Percentiles rank a stretch among this genome's conserved stretches.
phyloP scores from a whole-genome alignment of 371 early-diverging fungal species.

The Hamiltosporidium magnivora region DNA sequence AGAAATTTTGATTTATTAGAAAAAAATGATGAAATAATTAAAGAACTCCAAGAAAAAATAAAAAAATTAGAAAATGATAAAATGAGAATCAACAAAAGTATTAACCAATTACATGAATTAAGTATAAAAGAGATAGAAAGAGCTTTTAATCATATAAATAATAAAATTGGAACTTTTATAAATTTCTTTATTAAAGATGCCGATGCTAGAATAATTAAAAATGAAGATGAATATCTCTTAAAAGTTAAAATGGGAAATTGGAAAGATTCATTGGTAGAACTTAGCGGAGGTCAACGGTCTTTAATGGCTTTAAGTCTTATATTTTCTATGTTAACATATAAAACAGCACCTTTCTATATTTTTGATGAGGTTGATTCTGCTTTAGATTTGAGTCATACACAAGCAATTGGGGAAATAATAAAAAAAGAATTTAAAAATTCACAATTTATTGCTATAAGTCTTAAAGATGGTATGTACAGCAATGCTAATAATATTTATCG shows the following conservation, averaged over 20 bases:
- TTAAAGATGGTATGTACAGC: slow-evolving; percentile 99
- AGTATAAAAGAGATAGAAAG: slow-evolving; percentile 45
- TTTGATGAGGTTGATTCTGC: slow-evolving; percentile 99
- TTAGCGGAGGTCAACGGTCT: slow-evolving; percentile 95
- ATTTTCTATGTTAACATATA: slow-evolving; percentile 83
- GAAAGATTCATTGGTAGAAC: slow-evolving; percentile 85
- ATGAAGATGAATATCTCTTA: slow-evolving; percentile 68
- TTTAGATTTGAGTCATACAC: slow-evolving; percentile 89
- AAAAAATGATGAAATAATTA: slow-evolving; percentile 45
- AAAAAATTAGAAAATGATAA: slow-evolving; percentile 51
- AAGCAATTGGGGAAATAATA: slow-evolving; percentile 90
- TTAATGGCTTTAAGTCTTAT: slow-evolving; percentile 87
- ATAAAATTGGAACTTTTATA: slow-evolving; percentile 45
- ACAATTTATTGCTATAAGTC: slow-evolving; percentile 92
- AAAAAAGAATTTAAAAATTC: slow-evolving; percentile 81
- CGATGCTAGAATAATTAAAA: slow-evolving; percentile 22
- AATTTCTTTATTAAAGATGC: slow-evolving; percentile 36
- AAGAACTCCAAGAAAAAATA: slow-evolving; percentile 48
- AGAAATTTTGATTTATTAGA: slow-evolving; percentile 55
- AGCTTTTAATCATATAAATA: slow-evolving; percentile 54
- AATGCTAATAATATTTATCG: slow-evolving; percentile 61
- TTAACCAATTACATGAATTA: slow-evolving; percentile 31
- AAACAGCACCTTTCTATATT: slow-evolving; percentile 98
- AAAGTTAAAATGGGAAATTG: slow-evolving; percentile 87
- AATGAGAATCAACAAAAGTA: slow-evolving; percentile 36